Evolutionary conservation across 2,329 filamentous ascomycete species (phyloP), one percentile per base, ranked within the genome.

Genomic region (Niveomyces coronatus): DNA sequence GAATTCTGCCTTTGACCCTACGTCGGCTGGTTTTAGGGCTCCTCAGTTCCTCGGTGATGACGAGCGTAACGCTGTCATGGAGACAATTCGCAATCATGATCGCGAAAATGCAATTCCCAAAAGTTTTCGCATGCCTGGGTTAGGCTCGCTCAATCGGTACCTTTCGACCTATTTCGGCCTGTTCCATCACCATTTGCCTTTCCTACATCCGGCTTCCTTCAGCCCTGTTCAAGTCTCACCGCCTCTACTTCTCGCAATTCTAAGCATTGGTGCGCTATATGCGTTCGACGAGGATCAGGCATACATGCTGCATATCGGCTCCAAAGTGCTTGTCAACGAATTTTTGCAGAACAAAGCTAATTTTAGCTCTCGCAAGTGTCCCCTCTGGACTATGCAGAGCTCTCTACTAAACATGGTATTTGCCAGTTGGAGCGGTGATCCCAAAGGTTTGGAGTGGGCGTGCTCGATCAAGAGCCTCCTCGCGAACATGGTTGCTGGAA

Each of bases 391-490:
- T 33, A 96, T 96, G 86, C 91, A 98, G 59, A 86, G 85, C 58
- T 94, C 88, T 4, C 68, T 98, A 38, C 70, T 98, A 42, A 98
- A 98, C 69, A 96, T 96, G 91, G 81, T 95, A 48, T 96, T 98
- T 58, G 87, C 91, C 39, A 96, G 88, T 68, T 98, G 91, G 91
- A 96, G 91, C 58, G 91, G 91, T 52, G 91, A 96, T 54, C 83
- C 91, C 24, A 96, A 95, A 63, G 91, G 91, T 26, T 72, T 98
- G 3, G 91, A 98, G 61, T 98, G 91, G 91, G 88, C 91, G 24
- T 96, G 89, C 61, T 96, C 91, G 2, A 96, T 98, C 64, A 96
- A 96, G 74, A 94, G 87, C 68, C 71, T 96, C 27, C 76, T 98
- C 35, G 89, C 89, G 48, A 96, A 96, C 63, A 96, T 98, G 89